phyloP scores from a whole-genome alignment of 2,329 filamentous ascomycete species.

The Alternaria incomplexa region DNA sequence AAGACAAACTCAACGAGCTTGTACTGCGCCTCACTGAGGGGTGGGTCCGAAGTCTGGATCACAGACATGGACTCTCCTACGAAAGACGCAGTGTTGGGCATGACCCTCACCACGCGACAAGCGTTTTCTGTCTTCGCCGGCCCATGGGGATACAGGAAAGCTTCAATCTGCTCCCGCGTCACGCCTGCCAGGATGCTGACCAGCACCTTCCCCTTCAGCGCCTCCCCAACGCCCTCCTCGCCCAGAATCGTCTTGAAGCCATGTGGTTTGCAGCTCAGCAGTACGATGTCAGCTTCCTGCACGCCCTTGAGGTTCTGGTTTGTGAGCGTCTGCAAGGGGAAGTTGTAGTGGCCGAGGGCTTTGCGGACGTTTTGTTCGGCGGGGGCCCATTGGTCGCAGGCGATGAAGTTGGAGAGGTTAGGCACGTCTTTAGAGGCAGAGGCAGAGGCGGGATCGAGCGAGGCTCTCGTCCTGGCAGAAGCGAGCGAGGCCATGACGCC shows the following conservation, averaged over 20 bases:
- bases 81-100: conserved; percentile 83
- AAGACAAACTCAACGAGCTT: conserved; percentile 77
- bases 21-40: conserved; percentile 61
- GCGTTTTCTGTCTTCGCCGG: conserved; percentile 50
- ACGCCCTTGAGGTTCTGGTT: conserved; percentile 75
- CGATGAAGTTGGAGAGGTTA: conserved; percentile 75
- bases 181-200: conserved; percentile 84
- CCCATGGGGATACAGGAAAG: conserved; percentile 63
- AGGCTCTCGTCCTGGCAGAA: conserved; percentile 44
- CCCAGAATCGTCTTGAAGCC: conserved; percentile 72
- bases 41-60: conserved; percentile 68
- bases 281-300: conserved; percentile 71
- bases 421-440: conserved; percentile 46
- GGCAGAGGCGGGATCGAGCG: conserved; percentile 49
- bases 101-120: conserved; percentile 76
- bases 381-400: conserved; percentile 75
- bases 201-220: conserved; percentile 78
- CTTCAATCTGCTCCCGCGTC: conserved; percentile 70
- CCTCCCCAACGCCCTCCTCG: conserved; percentile 71
- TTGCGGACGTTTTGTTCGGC: conserved; percentile 72
- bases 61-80: conserved; percentile 83
- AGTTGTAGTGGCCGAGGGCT: conserved; percentile 68
- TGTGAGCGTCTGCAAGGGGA: conserved; percentile 69
- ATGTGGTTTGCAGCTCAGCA: conserved; percentile 82
- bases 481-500: conserved; percentile 77